A percentile compares a stretch with the other conserved stretches of the same genome.
These are phyloP conservation scores for Fistulifera pelliculosa DNA, from an alignment of 108 stramenopile species.

Conservation along the genomic window DNA sequence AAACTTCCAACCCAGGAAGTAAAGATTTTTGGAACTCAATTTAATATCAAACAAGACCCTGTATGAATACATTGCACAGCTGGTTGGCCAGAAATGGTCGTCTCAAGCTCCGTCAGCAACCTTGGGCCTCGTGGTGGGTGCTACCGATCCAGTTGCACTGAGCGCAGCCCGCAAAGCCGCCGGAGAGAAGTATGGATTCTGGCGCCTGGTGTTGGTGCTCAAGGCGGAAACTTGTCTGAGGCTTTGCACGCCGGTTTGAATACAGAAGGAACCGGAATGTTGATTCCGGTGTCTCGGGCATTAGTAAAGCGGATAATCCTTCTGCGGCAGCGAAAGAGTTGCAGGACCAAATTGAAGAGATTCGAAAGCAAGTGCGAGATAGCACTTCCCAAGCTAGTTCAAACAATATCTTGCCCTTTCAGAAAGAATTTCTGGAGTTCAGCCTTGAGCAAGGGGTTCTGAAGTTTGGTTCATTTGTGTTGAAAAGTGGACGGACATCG, in stretches of 20 bases:
- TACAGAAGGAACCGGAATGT: constrained; percentile 67
- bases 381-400: not conserved
- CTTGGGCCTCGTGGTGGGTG: constrained; percentile 95
- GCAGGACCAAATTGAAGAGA: constrained; percentile 47
- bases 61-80: constrained; percentile 81
- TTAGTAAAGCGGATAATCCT: constrained; percentile 75
- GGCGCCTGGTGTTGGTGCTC: constrained; percentile 96
- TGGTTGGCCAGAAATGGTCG: constrained; percentile 58
- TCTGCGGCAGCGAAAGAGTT: constrained; percentile 71
- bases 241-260: constrained; percentile 79
- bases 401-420: constrained; percentile 45
- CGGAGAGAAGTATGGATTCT: constrained; percentile 87
- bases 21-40: constrained; percentile 79
- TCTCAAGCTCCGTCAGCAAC: constrained; percentile 17
- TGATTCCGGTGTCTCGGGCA: constrained; percentile 94
- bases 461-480: constrained; percentile 92
- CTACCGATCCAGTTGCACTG: constrained; percentile 87
- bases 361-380: constrained; percentile 6
- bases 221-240: constrained; percentile 86
- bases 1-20: constrained; percentile 96
- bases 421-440: constrained; percentile 91
- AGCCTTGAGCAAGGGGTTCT: constrained; percentile 83
- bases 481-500: constrained; percentile 95
- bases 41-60: constrained; percentile 48
- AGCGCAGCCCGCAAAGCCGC: constrained; percentile 63